Evolutionary conservation across 2,329 filamentous ascomycete species (phyloP).

Genomic region (Bipolaris sorokiniana): DNA sequence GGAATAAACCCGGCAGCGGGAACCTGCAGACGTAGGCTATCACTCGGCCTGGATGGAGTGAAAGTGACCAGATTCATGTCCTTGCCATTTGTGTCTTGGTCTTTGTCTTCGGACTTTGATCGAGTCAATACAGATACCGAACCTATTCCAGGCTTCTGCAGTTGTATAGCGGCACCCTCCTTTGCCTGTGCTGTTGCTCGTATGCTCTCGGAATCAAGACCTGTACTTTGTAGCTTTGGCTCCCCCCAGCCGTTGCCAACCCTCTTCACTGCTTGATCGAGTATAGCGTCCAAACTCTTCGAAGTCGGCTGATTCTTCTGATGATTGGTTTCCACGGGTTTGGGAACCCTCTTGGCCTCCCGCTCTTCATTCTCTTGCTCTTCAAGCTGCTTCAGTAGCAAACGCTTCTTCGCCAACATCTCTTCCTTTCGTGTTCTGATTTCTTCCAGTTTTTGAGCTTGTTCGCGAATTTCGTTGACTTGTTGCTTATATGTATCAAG

Average conservation of each 20-base stretch:
- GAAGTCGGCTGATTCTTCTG: not conserved
- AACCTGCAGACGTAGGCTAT: slow-evolving; percentile 20
- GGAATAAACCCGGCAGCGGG: slow-evolving; percentile 12
- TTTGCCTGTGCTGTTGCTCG: not conserved
- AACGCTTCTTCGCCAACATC: not conserved
- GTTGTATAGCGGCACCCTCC: not conserved
- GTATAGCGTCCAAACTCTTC: slow-evolving; percentile 2
- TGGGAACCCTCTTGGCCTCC: not conserved
- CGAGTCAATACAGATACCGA: not conserved
- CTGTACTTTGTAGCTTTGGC: not conserved
- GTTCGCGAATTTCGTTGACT: not conserved
- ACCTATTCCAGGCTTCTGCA: not conserved
- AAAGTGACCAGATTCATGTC: too few relatives aligned
- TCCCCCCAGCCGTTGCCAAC: not conserved
- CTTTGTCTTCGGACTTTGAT: not conserved
- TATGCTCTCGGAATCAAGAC: not conserved
- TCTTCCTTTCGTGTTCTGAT: slow-evolving; percentile 3
- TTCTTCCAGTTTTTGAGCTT: not conserved
- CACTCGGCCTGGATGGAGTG: slow-evolving; percentile 1
- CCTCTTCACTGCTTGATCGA: slow-evolving; percentile 5
- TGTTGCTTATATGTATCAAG: not conserved
- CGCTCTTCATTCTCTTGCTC: not conserved
- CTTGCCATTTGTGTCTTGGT: not conserved
- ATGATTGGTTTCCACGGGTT: not conserved
- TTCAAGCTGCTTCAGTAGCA: slow-evolving; percentile 1